A percentile compares a stretch with the other conserved stretches of the same genome.
These are phyloP conservation scores for Sapria himalayana DNA, from an alignment of 345 rosid genomes.

Conservation along the genomic window DNA sequence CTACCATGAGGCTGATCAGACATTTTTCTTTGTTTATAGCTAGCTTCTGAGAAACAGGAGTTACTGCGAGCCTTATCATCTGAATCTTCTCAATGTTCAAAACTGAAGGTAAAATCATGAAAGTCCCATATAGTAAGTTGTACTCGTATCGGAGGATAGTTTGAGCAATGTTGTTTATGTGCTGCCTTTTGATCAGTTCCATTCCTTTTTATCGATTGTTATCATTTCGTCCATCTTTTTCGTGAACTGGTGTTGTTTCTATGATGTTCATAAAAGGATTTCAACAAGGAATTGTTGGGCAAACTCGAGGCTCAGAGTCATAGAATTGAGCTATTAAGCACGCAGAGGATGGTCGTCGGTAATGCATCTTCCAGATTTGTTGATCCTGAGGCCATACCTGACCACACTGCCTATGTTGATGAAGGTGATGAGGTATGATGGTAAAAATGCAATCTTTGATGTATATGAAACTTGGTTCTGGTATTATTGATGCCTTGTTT, in stretches of 20 bases:
- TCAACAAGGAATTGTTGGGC: conserved; percentile 58
- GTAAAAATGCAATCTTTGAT: background rate
- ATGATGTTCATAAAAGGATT: conserved; percentile 51
- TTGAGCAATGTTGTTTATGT: background rate
- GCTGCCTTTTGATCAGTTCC: background rate
- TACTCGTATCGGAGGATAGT: no score
- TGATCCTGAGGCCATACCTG: conserved; percentile 27
- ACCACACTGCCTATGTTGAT: conserved; percentile 55
- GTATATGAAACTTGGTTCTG: background rate
- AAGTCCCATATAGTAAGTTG: no score
- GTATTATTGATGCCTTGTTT: background rate
- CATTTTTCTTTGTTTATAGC: conserved; percentile 23
- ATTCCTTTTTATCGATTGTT: no score
- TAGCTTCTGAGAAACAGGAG: conserved; percentile 76
- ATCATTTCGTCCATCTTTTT: background rate
- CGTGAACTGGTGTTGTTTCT: background rate
- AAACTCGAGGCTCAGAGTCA: conserved; percentile 89
- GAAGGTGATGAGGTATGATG: conserved; percentile 91
- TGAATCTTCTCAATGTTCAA: conserved; percentile 48
- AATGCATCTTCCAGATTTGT: conserved; percentile 27
- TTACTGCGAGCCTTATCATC: conserved; percentile 53
- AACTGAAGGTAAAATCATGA: conserved; percentile 51
- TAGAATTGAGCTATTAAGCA: conserved; percentile 79
- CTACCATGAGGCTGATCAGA: no score
- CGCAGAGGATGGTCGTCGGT: conserved; percentile 50